phyloP scores from a whole-genome alignment of 2,329 filamentous ascomycete species.

The Tympanopsis confertula region DNA sequence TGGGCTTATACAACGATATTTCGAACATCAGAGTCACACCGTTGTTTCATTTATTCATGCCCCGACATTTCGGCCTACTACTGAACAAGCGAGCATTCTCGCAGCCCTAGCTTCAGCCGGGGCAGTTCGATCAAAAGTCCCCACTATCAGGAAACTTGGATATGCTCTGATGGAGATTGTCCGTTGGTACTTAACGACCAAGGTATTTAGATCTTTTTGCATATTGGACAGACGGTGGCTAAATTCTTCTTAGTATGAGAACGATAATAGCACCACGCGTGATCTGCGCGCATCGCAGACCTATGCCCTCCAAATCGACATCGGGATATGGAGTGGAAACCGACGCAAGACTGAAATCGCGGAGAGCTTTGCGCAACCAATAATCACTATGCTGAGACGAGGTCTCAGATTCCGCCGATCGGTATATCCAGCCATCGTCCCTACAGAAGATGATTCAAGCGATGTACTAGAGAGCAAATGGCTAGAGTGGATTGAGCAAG shows the following conservation, averaged over 20 bases:
- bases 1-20: background rate
- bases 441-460: background rate
- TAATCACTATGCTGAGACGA: background rate
- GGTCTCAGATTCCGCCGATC: background rate
- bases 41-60: background rate
- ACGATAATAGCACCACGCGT: background rate
- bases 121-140: background rate
- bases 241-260: background rate
- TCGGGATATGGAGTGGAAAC: constrained; percentile 1
- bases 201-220: background rate
- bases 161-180: background rate
- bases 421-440: background rate
- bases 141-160: background rate
- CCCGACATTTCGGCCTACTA: background rate
- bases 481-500: background rate
- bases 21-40: background rate
- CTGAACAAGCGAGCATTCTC: background rate
- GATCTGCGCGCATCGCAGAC: background rate
- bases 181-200: background rate
- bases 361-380: background rate
- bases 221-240: background rate
- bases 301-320: background rate
- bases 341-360: background rate
- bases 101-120: background rate
- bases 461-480: background rate